Base-by-base conservation (phyloP, 768 basidiomycete genomes). In the Chalciporus chontae region DNA sequence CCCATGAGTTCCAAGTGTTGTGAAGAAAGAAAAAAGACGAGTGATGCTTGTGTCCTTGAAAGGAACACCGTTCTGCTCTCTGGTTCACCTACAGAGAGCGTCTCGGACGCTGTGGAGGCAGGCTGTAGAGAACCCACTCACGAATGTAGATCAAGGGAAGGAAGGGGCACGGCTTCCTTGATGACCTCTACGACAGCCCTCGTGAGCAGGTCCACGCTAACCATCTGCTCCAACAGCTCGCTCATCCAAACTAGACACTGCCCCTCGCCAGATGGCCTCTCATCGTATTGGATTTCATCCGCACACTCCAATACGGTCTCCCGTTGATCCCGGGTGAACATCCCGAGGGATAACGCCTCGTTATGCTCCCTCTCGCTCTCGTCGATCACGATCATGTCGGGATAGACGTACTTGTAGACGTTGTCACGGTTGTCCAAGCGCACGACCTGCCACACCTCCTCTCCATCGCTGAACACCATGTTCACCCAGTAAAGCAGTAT, bases 401-500 rank as follows among this genome's bases (percentile, higher is more conserved):
- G 65, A 11, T 65, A 67, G 29, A 63, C 51, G 46, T 67, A 65
- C 18, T 46, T 53, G 48, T 51, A 36, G 18, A 44, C 14, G 21
- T 41, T 23, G 39, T 53, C 55, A 5, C 41, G 59, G 4, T 40
- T 39, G 21, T 54, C 50, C 32, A 67, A 60, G 14, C 63, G 63
- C 13, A 61, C 53, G 52, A 60, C 63, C 5, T 64, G 65, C 59
- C 64, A 67, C 3, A 64, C 57, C 29, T 64, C 53, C 14, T 54
- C 54, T 13, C 62, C 59, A 18, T 61, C 59, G 37, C 6, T 10
- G 34, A 64, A 64, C 38, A 49, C 42, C 11, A 36, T 46, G 54
- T 64, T 64, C 43, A 59, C 57, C 65, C 63, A 64, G 44, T 64
- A 67, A 27, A 64, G 15, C 15, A 67, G 18, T 38, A 62, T 57